Evolutionary conservation across 1,284 basidiomycete genomes (phyloP).

Genomic region (Erythrobasidium hasegawianum): DNA sequence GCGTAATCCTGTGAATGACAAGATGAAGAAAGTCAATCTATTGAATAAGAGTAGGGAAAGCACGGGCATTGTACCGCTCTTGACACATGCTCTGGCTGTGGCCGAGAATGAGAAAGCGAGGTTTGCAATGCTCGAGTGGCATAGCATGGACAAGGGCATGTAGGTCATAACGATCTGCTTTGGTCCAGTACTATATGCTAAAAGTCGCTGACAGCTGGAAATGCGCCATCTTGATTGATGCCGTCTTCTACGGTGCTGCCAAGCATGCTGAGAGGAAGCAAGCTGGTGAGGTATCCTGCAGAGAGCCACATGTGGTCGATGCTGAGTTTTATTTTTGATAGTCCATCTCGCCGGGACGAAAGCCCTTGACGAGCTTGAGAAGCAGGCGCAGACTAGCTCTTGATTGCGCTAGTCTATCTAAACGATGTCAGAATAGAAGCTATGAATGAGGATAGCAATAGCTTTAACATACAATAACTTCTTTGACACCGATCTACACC

Average conservation of each 20-base stretch:
- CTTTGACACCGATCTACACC: no score
- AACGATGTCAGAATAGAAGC: no score
- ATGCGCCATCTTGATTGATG: slow-evolving; percentile 30
- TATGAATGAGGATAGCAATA: no score
- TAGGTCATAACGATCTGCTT: no score
- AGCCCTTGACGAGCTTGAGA: slow-evolving; percentile 4
- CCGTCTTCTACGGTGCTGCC: slow-evolving; percentile 20
- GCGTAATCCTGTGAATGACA: background rate
- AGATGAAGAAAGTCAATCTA: slow-evolving; percentile 25
- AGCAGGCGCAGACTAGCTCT: background rate
- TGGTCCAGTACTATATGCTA: no score
- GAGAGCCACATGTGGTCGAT: no score
- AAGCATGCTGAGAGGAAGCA: slow-evolving; percentile 26
- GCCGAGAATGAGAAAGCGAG: slow-evolving; percentile 20
- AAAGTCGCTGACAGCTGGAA: no score
- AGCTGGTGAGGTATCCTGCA: no score
- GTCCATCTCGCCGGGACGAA: background rate
- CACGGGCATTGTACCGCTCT: slow-evolving; percentile 19
- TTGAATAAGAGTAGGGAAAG: slow-evolving; percentile 12
- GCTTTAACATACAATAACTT: no score
- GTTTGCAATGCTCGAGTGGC: slow-evolving; percentile 31
- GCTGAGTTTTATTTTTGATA: background rate
- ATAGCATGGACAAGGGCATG: slow-evolving; percentile 29
- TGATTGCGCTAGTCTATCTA: background rate
- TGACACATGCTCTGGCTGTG: slow-evolving; percentile 25